These are phyloP conservation scores for Monosporozyma yasuniensis DNA, from an alignment of 805 yeast species.

Conservation along the genomic window DNA sequence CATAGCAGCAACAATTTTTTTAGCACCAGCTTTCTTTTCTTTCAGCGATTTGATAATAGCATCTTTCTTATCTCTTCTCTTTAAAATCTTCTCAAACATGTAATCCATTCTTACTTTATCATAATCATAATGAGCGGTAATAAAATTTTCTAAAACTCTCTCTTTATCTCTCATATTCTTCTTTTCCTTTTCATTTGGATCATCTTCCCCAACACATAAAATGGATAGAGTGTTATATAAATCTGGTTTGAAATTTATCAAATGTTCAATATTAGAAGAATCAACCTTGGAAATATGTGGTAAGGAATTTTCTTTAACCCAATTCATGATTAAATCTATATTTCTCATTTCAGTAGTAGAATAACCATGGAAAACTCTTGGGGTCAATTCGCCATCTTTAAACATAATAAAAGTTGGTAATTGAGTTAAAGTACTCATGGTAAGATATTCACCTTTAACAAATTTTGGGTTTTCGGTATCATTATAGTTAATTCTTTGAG, in stretches of 20 bases:
- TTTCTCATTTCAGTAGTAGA: conserved; percentile 58
- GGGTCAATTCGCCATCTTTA: conserved; percentile 46
- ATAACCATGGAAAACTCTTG: conserved; percentile 49
- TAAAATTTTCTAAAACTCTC: conserved; percentile 15
- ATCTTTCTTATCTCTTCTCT: conserved; percentile 35
- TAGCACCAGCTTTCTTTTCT: conserved; percentile 35
- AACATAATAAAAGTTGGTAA: conserved; percentile 55
- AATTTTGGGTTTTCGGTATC: conserved; percentile 25
- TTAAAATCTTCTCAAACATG: conserved; percentile 31
- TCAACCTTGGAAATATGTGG: conserved; percentile 50
- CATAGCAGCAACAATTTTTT: conserved; percentile 39
- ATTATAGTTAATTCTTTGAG: conserved; percentile 39
- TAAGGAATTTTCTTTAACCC: conserved; percentile 39
- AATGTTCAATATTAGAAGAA: conserved; percentile 20
- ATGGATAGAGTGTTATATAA: conserved; percentile 16
- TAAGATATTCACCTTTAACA: conserved; percentile 39
- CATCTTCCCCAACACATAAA: background rate
- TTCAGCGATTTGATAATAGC: conserved; percentile 37
- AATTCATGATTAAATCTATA: conserved; percentile 37
- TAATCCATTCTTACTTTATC: conserved; percentile 36
- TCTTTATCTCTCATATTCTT: conserved; percentile 17
- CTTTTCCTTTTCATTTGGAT: conserved; percentile 6
- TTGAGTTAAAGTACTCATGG: conserved; percentile 46
- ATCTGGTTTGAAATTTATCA: conserved; percentile 13
- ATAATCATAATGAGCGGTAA: conserved; percentile 40